phyloP scores from a whole-genome alignment of 768 basidiomycete genomes.

The Amanita pseudoporphyria region DNA sequence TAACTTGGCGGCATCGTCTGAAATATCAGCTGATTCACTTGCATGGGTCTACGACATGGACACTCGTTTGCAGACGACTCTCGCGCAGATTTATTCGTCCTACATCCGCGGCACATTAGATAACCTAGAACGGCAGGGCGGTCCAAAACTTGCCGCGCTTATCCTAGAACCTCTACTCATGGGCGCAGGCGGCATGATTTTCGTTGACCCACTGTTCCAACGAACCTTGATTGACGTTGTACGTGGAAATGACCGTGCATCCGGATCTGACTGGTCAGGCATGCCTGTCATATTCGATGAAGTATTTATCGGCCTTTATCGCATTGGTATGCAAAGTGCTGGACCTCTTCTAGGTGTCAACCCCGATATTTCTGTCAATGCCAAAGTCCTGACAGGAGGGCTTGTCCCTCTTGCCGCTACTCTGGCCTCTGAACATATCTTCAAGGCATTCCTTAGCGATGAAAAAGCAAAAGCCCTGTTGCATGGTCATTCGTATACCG shows the following conservation, averaged over 20 bases:
- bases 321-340: conserved; percentile 64
- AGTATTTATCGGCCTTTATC: conserved; percentile 90
- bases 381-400: conserved; percentile 92
- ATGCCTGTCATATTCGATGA: conserved; percentile 94
- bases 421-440: conserved; percentile 71
- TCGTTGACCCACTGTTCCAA: conserved; percentile 96
- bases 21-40: conserved; percentile 34
- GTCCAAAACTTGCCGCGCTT: conserved; percentile 54
- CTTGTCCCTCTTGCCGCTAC: conserved; percentile 82
- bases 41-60: conserved; percentile 63
- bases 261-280: conserved; percentile 38
- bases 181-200: conserved; percentile 96
- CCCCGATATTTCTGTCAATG: conserved; percentile 88
- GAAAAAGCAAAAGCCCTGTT: conserved; percentile 79
- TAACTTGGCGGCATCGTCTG: conserved; percentile 17
- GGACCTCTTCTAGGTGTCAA: conserved; percentile 55
- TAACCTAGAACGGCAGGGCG: conserved; percentile 30
- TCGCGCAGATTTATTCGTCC: conserved; percentile 53
- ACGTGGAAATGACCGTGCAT: conserved; percentile 29
- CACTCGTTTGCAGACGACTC: conserved; percentile 42
- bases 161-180: conserved; percentile 89
- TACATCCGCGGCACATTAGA: conserved; percentile 49
- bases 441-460: conserved; percentile 65
- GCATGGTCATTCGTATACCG: conserved; percentile 95
- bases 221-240: conserved; percentile 76